These are phyloP conservation scores for Leersia perrieri DNA, from an alignment of 176 grass and related monocot species.

Conservation along the genomic window DNA sequence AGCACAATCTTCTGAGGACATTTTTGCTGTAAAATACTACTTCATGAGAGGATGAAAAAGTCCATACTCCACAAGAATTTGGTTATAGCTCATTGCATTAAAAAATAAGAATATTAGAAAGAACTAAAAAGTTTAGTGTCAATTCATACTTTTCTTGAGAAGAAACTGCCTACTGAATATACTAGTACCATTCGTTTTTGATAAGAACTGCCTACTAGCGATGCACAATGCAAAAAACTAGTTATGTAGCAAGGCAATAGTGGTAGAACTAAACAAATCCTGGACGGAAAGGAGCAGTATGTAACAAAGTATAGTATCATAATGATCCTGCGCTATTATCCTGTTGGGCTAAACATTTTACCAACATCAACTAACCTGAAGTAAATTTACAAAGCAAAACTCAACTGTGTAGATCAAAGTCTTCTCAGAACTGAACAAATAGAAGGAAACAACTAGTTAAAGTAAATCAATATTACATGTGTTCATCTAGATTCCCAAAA, in stretches of 20 bases:
- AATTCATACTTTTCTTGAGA: constrained; percentile 12
- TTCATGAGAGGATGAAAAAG: constrained; percentile 18
- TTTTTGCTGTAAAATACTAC: constrained; percentile 77
- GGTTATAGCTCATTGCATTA: constrained; percentile 6
- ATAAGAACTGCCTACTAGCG: neutral
- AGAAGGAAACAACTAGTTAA: constrained; percentile 1
- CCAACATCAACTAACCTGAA: constrained; percentile 2
- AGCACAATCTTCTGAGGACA: constrained; percentile 88
- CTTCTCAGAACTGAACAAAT: neutral
- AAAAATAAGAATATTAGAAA: neutral
- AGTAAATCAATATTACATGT: constrained; percentile 53
- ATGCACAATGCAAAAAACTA: neutral
- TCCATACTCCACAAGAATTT: neutral
- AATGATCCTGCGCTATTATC: neutral
- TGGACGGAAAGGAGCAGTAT: neutral
- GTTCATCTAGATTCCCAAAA: constrained; percentile 92
- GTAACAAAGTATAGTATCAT: constrained; percentile 14
- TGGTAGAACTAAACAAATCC: neutral
- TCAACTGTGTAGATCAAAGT: neutral
- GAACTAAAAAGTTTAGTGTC: constrained; percentile 1
- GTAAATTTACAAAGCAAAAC: constrained; percentile 14
- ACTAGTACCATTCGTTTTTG: neutral
- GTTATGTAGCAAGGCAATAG: no score
- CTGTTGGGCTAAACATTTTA: constrained; percentile 17
- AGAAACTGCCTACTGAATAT: neutral